phyloP scores from a whole-genome alignment of 1,139 yeast species.

The Protomyces inundatus region DNA sequence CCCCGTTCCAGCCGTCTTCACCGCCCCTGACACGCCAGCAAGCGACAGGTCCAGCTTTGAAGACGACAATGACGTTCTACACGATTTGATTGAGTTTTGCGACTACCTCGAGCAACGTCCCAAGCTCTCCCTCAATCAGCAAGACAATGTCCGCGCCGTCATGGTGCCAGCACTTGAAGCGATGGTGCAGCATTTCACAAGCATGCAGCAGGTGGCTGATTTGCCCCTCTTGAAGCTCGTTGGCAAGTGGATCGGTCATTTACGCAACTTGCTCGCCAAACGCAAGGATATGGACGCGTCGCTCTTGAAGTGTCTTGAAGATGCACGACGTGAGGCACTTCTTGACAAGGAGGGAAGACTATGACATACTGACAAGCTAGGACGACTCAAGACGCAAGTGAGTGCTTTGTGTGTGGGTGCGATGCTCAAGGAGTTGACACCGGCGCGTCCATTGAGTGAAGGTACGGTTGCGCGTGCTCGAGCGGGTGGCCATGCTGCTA shows the following conservation, averaged over 20 bases:
- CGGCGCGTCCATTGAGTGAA: neutral
- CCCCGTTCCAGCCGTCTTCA: neutral
- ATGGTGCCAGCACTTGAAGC: neutral
- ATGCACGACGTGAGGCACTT: neutral
- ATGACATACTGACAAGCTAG: neutral
- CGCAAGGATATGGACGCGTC: neutral
- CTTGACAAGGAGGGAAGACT: neutral
- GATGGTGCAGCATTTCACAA: neutral
- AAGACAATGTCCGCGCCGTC: neutral
- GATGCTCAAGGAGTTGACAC: constrained; percentile 1
- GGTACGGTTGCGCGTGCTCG: neutral
- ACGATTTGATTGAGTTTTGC: neutral
- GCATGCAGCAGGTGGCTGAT: neutral
- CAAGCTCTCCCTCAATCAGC: neutral
- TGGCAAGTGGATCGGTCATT: neutral
- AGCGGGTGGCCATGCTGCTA: no score
- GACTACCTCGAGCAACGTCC: neutral
- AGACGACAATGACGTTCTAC: neutral
- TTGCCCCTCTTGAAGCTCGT: neutral
- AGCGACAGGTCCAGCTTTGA: neutral
- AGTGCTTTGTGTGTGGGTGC: neutral
- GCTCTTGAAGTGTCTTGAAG: neutral
- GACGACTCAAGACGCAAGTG: neutral
- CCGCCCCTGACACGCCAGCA: neutral
- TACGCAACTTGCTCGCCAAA: neutral